phyloP scores from a whole-genome alignment of 2,329 filamentous ascomycete genomes.

The Phialophora tarda region DNA sequence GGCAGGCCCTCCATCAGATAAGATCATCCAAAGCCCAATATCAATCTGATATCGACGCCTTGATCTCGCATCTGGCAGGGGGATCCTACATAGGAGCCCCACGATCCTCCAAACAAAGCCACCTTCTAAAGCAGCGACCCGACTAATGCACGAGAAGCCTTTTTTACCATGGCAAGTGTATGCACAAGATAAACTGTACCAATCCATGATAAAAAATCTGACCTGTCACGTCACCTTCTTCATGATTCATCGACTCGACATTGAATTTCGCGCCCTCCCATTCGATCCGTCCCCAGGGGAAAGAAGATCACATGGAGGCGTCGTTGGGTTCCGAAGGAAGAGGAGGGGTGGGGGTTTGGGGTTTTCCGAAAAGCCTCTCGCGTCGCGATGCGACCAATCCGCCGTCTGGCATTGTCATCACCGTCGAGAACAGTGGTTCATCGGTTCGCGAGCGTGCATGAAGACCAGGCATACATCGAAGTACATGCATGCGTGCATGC shows the following conservation, averaged over 20 bases:
- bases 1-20: not conserved
- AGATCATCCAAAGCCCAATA: not conserved
- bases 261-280: not conserved
- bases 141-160: not conserved
- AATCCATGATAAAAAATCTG: not conserved
- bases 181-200: no score
- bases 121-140: not conserved
- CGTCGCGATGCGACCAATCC: not conserved
- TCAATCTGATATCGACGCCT: conserved; percentile 2
- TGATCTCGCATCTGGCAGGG: no score
- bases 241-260: not conserved
- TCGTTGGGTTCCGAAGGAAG: no score
- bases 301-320: not conserved
- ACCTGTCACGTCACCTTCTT: not conserved
- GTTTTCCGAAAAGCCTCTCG: not conserved
- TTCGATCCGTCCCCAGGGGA: not conserved
- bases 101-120: no score
- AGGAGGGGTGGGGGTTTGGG: no score
- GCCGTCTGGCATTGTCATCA: conserved; percentile 1
- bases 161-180: no score
- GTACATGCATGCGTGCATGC: not conserved
- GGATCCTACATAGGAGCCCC: no score
- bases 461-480: not conserved
- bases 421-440: not conserved
- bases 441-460: not conserved